A percentile compares a stretch with the other conserved stretches of the same genome.
These are phyloP conservation scores for Tulasnella sp. DNA, from an alignment of 768 basidiomycete genomes.

Conservation along the genomic window DNA sequence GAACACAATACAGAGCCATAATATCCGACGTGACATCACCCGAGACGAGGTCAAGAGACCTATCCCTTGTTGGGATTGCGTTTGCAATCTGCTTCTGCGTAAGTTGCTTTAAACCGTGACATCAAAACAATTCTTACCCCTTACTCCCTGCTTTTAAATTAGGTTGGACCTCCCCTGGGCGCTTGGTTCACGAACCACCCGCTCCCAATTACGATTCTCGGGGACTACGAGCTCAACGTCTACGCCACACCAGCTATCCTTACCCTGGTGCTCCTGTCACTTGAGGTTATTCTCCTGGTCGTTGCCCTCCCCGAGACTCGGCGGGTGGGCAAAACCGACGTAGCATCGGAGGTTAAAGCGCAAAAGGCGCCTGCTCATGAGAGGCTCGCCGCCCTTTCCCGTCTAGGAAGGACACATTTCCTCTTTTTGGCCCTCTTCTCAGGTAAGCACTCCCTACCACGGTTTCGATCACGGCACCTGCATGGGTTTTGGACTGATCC, in stretches of 20 bases:
- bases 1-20: slow-evolving; percentile 55
- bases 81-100: slow-evolving; percentile 87
- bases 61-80: slow-evolving; percentile 90
- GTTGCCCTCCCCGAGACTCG: slow-evolving; percentile 79
- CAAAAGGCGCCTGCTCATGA: slow-evolving; percentile 3
- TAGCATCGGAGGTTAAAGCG: slow-evolving; percentile 19
- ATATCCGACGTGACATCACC: slow-evolving; percentile 83
- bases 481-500: neutral
- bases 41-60: slow-evolving; percentile 67
- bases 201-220: slow-evolving; percentile 43
- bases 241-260: slow-evolving; percentile 85
- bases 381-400: slow-evolving; percentile 46
- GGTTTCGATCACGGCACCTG: neutral
- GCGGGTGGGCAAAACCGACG: neutral
- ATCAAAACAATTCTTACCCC: neutral
- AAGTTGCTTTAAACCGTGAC: neutral
- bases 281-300: slow-evolving; percentile 72
- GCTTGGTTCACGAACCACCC: slow-evolving; percentile 92
- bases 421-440: slow-evolving; percentile 85
- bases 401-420: slow-evolving; percentile 64
- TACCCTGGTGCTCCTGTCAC: slow-evolving; percentile 62
- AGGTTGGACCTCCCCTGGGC: slow-evolving; percentile 82
- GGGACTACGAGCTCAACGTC: slow-evolving; percentile 58
- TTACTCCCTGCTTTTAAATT: too few species aligned
- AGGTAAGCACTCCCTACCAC: slow-evolving; percentile 25